phyloP scores from a whole-genome alignment of 306 rosid genomes.

The Canavalia gladiata region DNA sequence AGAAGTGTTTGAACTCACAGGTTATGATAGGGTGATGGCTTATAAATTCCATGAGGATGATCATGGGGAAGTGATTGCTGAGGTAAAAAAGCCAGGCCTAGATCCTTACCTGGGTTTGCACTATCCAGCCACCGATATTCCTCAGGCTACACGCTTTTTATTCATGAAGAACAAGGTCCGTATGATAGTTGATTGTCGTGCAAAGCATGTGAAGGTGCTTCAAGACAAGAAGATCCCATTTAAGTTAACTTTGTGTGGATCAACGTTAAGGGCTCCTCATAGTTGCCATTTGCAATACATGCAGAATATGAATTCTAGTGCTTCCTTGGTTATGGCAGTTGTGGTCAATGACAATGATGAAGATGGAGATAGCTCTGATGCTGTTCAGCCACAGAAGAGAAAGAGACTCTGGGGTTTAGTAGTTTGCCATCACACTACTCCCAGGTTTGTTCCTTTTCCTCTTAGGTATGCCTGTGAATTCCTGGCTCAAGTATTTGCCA shows the following conservation, averaged over 20 bases:
- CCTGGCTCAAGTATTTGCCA: slow-evolving; percentile 85
- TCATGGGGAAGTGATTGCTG: slow-evolving; percentile 88
- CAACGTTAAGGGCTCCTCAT: slow-evolving; percentile 84
- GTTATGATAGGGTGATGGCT: slow-evolving; percentile 93
- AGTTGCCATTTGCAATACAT: slow-evolving; percentile 80
- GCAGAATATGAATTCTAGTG: slow-evolving; percentile 81
- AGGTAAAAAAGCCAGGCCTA: slow-evolving; percentile 69
- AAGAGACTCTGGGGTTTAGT: slow-evolving; percentile 89
- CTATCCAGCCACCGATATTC: slow-evolving; percentile 89
- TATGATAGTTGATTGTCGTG: slow-evolving; percentile 87
- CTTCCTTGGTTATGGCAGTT: slow-evolving; percentile 86
- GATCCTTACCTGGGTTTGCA: slow-evolving; percentile 86
- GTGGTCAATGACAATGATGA: slow-evolving; percentile 84
- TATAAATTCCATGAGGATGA: slow-evolving; percentile 93
- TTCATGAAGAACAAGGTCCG: slow-evolving; percentile 85
- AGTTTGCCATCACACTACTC: slow-evolving; percentile 83
- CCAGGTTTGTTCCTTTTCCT: slow-evolving; percentile 87
- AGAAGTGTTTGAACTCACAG: slow-evolving; percentile 88
- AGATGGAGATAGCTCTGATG: slow-evolving; percentile 62
- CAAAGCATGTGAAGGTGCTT: slow-evolving; percentile 73
- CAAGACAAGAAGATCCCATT: slow-evolving; percentile 71
- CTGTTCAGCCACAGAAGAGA: slow-evolving; percentile 71
- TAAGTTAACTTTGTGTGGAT: slow-evolving; percentile 83
- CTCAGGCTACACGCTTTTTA: slow-evolving; percentile 82
- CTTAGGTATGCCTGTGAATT: slow-evolving; percentile 93